Base-by-base conservation (phyloP, 305 asterid genomes). In the Fraxinus floribunda region DNA sequence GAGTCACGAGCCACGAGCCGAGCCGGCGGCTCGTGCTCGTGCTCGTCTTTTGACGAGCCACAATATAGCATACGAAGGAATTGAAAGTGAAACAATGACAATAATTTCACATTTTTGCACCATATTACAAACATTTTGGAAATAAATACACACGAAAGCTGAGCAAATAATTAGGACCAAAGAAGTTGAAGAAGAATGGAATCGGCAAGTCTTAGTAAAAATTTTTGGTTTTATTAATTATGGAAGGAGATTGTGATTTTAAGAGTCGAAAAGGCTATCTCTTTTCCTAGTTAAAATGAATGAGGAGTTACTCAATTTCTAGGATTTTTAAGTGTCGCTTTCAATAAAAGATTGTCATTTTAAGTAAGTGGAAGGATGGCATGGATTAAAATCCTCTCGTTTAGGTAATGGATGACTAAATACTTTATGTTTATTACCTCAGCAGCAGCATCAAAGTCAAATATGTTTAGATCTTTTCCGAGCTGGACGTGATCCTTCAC, bases 381-480 rank as follows among this genome's bases (percentile, higher is more conserved):
- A 60, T 18, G 71, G 71, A 5, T 60, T 60, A 60, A 5, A 18
- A 60, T 57, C 7, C 11, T 60, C 10, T 7, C 1, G 2, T 0
- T 20, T 1, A 20, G 26, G 10, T 49, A 49, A 49, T 49, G 60
- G 18, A 49, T 49, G n/a, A 49, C 60, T 79, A 78, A 76, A 79
- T 86, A 86, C 88, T 84, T 80, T 76, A 80, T 83, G 29, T 13
- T 75, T 55, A 78, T 79, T 93, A 95, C 99, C 99, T 94, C 97
- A 57, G 99, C 91, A 84, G 99, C 99, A 64, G 99, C 93, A 86
- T 95, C 98, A 62, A 95, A 95, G 85, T 95, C 98, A 74, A 95
- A 86, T 79, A 95, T 83, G 79, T 91, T 93, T 76, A 95, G 86
- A 82, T 94, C 97, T 86, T 94, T 94, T 46, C 99, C 99, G 8